Evolutionary conservation across 2,329 filamentous ascomycete species (phyloP), one percentile per base, ranked within the genome.

Genomic region (Clonostachys byssicola): DNA sequence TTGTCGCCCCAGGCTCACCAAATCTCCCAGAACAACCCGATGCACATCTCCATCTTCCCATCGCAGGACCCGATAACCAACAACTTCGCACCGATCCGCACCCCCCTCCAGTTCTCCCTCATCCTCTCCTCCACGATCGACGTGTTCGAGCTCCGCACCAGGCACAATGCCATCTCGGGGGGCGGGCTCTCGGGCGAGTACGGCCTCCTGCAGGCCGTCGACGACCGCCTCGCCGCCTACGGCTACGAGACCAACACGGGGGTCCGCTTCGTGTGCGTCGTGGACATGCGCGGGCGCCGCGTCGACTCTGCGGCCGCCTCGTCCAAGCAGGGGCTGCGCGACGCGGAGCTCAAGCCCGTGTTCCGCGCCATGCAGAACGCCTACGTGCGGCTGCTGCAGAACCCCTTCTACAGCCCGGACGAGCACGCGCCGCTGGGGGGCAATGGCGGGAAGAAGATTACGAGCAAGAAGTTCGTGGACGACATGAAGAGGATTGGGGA

Each of bases 231-330:
- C 42, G 91, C 92, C 35, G 88, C 91, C 55, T 99, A 97, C 72
- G 94, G 94, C 59, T 96, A 89, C 83, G 81, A 97, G 67, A 96
- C 94, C 48, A 97, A 96, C 68, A 97, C 94, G 23, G 91, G 91
- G 39, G 83, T 96, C 53, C 92, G 92, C 63, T 85, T 99, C 60
- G 84, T 97, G 34, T 86, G 91, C 52, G 82, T 96, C 5, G 86
- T 97, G 33, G 92, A 99, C 69, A 90, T 95, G 80, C 83, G 91
- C 55, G 92, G 91, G 2, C 75, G 86, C 18, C 71, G 78, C 44
- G 68, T 74, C 46, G 70, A 66, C 44, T 60, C 57, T 10, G 45
- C 47, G 43, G 55, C 23, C 23, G 47, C 47, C 51, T 43, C 34
- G 34, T 50, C 43, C 39, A 54, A 43, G 51, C 33, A 34, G 2